Evolutionary conservation across 192 early-diverging fungal species (phyloP).

Genomic region (Rhizophagus prolifer): DNA sequence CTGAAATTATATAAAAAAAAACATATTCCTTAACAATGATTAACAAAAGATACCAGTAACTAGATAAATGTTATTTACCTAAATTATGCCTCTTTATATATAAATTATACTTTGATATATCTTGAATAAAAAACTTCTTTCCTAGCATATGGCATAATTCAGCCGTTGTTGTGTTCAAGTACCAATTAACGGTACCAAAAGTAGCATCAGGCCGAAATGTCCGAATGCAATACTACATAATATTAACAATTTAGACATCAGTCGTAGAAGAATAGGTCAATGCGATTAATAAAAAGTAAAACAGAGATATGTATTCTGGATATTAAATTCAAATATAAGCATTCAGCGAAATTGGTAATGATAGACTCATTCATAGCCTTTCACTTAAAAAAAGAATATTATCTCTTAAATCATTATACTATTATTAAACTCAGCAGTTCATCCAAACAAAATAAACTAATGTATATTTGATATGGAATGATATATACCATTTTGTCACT

Average conservation of each 20-base stretch:
- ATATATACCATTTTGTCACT: conserved; percentile 26
- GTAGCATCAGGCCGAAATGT: conserved; percentile 80
- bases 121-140: conserved; percentile 81
- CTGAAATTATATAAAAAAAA: conserved; percentile 40
- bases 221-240: conserved; percentile 58
- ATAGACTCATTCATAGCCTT: too few relatives aligned
- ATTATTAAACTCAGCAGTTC: too few relatives aligned
- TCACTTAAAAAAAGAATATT: too few relatives aligned
- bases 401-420: too few relatives aligned
- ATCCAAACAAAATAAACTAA: conserved; percentile 33
- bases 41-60: neutral
- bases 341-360: too few relatives aligned
- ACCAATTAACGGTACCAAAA: conserved; percentile 75
- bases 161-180: conserved; percentile 65
- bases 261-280: conserved; percentile 37
- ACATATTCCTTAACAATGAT: neutral
- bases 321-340: too few relatives aligned
- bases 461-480: conserved; percentile 28
- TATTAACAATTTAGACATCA: conserved; percentile 38
- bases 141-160: conserved; percentile 73
- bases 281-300: too few relatives aligned
- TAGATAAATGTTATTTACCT: conserved; percentile 33
- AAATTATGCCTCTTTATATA: conserved; percentile 44
- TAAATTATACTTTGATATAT: conserved; percentile 56
- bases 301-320: too few relatives aligned